These are phyloP conservation scores for Sergeia podlipaevii DNA, from an alignment of 208 protist species.

Conservation along the genomic window DNA sequence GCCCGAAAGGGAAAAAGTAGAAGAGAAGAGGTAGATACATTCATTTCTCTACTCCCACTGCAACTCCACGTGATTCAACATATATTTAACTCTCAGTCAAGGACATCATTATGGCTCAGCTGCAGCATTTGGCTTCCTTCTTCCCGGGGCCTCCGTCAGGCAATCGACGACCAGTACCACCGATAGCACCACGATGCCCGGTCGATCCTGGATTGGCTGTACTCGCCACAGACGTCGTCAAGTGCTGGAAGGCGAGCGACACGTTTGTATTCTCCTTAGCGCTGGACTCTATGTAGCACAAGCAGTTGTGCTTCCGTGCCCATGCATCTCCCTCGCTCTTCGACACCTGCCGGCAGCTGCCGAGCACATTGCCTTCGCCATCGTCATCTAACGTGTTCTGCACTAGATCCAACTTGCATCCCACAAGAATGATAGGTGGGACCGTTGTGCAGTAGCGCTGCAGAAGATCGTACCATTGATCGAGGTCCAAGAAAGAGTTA, in stretches of 20 bases:
- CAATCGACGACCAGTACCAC: constrained; percentile 18
- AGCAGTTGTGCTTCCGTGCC: constrained; percentile 60
- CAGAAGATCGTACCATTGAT: constrained; percentile 78
- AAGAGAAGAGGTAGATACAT: too few species aligned
- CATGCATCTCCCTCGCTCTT: constrained; percentile 83
- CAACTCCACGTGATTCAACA: too few species aligned
- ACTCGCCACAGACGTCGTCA: constrained; percentile 66
- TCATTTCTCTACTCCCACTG: too few species aligned
- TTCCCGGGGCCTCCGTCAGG: not conserved
- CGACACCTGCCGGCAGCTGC: constrained; percentile 68
- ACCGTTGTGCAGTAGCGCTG: constrained; percentile 50
- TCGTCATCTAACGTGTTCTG: constrained; percentile 41
- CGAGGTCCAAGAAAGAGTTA: constrained; percentile 83
- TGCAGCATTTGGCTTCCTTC: constrained; percentile 1
- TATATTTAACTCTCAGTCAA: too few species aligned
- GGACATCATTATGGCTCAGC: too few species aligned
- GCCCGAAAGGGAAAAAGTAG: too few species aligned
- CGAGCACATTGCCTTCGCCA: constrained; percentile 62
- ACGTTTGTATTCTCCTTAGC: constrained; percentile 90
- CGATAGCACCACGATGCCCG: constrained; percentile 14
- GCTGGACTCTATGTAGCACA: constrained; percentile 88
- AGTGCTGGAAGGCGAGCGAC: constrained; percentile 74
- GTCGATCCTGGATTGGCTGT: constrained; percentile 27
- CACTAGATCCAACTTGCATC: constrained; percentile 85
- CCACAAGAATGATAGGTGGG: constrained; percentile 80